Evolutionary conservation across 331 rosid species (phyloP), one percentile per base, ranked within the genome.

Genomic region (Rosa hybrid): DNA sequence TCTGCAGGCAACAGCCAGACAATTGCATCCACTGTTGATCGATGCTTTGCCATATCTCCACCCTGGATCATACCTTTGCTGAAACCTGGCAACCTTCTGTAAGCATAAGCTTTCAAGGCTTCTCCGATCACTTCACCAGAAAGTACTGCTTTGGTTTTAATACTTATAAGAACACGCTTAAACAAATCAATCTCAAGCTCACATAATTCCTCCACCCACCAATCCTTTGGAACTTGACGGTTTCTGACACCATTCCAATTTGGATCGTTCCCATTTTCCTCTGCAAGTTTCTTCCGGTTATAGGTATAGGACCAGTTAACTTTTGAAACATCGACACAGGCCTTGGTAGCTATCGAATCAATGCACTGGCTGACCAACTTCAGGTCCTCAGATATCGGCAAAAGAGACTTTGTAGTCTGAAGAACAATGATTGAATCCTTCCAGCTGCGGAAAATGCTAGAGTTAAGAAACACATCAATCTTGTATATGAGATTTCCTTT

Each of bases 121-220:
- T 93, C 99, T 6, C 99, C 99, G 13, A 96, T 88, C 62, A 96
- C 97, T 75, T 92, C 97, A 82, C 79, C 82, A 39, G 91, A 80
- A 44, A 90, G 86, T 60, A 82, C 51, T 21, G 74, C 90, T 84
- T 86, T 91, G 83, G 77, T 71, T 77, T 88, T 93, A 75, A 96
- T 89, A 84, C 54, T 86, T 16, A 72, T 54, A 72, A 96, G 77
- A 74, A 93, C 98, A 14, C 87, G 86, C 81, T 88, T 89, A 70
- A 84, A 96, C 51, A 91, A 77, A 81, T 93, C 97, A 77, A 91
- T 92, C 82, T 93, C 97, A 72, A 96, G 99, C 86, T 96, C 98
- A 57, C 97, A 96, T 79, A 96, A 85, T 79, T 93, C 98, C 86
- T 92, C 99, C 78, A 92, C 97, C 99, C 99, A 96, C 99, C 99